Evolutionary conservation across 331 rosid species (phyloP).

Genomic region (Dryas integrifolia): DNA sequence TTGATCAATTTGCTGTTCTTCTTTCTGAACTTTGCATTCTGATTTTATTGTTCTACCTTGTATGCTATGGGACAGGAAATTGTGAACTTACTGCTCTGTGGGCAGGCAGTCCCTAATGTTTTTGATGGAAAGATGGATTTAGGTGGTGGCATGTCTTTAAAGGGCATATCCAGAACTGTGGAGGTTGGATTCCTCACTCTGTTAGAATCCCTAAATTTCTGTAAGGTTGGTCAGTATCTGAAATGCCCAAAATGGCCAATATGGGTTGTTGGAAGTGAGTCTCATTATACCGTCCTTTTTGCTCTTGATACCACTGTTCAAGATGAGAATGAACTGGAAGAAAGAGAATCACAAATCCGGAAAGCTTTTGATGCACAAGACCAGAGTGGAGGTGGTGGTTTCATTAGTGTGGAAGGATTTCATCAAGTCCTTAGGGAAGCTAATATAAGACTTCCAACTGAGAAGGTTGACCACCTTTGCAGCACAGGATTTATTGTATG

Average conservation of each 20-base stretch:
- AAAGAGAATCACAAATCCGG: slow-evolving; percentile 81
- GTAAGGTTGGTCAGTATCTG: slow-evolving; percentile 84
- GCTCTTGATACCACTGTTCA: slow-evolving; percentile 77
- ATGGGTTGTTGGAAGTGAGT: slow-evolving; percentile 97
- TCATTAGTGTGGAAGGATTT: slow-evolving; percentile 84
- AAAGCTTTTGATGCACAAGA: slow-evolving; percentile 89
- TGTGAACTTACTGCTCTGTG: slow-evolving; percentile 85
- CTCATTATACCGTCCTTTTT: slow-evolving; percentile 89
- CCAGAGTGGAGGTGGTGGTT: slow-evolving; percentile 97
- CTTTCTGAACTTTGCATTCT: not conserved
- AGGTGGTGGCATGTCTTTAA: slow-evolving; percentile 86
- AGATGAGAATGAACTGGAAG: slow-evolving; percentile 92
- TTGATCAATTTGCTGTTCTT: slow-evolving; percentile 18
- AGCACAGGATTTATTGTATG: slow-evolving; percentile 83
- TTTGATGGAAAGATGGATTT: slow-evolving; percentile 95
- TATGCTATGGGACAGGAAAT: slow-evolving; percentile 67
- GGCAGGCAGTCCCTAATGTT: slow-evolving; percentile 92
- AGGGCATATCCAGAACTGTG: slow-evolving; percentile 73
- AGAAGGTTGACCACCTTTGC: slow-evolving; percentile 76
- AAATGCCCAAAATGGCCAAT: slow-evolving; percentile 96
- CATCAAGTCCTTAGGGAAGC: slow-evolving; percentile 78
- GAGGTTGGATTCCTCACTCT: slow-evolving; percentile 97
- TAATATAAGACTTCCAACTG: slow-evolving; percentile 55
- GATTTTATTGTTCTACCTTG: slow-evolving; percentile 5
- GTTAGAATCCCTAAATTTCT: slow-evolving; percentile 82